Base-by-base conservation (phyloP, 768 basidiomycete genomes). In the Leccinum olivaceopallidum region DNA sequence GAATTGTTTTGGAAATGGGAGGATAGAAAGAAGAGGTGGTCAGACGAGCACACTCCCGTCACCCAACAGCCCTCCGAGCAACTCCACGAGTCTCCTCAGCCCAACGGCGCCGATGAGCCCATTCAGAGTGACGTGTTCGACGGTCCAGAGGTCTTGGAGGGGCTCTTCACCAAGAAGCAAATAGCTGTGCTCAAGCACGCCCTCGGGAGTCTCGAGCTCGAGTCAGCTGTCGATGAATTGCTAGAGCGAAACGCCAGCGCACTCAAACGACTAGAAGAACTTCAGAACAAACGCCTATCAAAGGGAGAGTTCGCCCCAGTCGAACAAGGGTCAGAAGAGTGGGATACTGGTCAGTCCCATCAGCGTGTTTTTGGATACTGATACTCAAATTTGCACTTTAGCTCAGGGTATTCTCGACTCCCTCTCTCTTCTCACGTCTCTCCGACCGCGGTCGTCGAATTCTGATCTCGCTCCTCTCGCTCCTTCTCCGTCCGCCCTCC, bases 371-470 rank as follows among this genome's bases (percentile, higher is more conserved):
- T 57, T 50, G 44, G 30, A 51, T n/a, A 4, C 58, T 57, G 60
- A 4, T 8, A 47, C 67, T 66, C 60, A 62, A 55, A 34, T 50
- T 66, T 57, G 60, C n/a, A 36, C 62, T 60, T 42, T 69, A 93
- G 92, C 92, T 22, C 85, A 88, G 71, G 80, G 84, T 57, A 91
- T 93, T 59, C 67, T 88, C 57, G 81, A 88, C 58, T 91, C 92
- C 12, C 78, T 94, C 57, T 78, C 81, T 4, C 63, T 89, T 20
- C 79, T 94, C 42, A 76, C 86, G 1, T 88, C 89, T 5, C 77
- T 94, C 54, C 84, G 91, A 58, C 92, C 92, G 32, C 83, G 89
- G 56, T 76, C 71, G 26, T 75, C 80, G 20, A 74, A 75, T 53
- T 76, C 79, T 51, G 70, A 71, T 54, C 62, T 76, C 26, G 68